Evolutionary conservation across 176 grass and related monocot species (phyloP), one percentile per base, ranked within the genome.

Genomic region (Carex myosuroides): DNA sequence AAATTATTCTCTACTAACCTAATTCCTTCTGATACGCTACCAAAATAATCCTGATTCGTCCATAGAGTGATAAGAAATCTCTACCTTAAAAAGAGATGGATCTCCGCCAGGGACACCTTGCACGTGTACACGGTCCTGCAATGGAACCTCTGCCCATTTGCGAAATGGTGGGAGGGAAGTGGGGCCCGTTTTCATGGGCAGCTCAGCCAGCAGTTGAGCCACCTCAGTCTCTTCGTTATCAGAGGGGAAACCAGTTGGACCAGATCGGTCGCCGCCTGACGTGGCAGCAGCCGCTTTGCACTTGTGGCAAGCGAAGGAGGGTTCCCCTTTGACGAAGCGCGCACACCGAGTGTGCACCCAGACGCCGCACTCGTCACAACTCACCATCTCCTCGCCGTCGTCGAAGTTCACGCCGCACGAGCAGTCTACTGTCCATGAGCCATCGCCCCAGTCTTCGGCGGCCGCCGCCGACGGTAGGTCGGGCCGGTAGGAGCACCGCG

Each of bases 381-480:
- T 95, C 14, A 95, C 96, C 96, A 98, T 98, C 93, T 98, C 92
- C 88, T 98, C 96, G 58, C 96, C 96, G 70, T 98, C 93, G 76
- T 98, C 93, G 88, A 95, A 93, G 10, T 89, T 98, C 24, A 98
- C 92, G 74, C 96, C 93, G 83, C 96, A 98, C 8, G 96, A 98
- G 89, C 96, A 98, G 69, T 98, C 96, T 60, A 98, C 96, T 60
- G 92, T 98, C 96, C 96, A 98, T 6, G 96, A 95, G 20, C 93
- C 96, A 35, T 98, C 96, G 39, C 83, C 92, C 96, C 96, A 98
- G 69, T 98, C 96, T 48, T 95, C 92, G 60, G 92, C 18, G 57
- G 88, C 79, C 7, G 82, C 48, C 30, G 91, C 21, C 42, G 82
- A 21, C 41, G 74, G 84, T 30, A 66, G 88, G n/a, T 92, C 85